Conservation (phyloP, 352 stramenopile genomes). For the Phytophthora gonapodyides region DNA sequence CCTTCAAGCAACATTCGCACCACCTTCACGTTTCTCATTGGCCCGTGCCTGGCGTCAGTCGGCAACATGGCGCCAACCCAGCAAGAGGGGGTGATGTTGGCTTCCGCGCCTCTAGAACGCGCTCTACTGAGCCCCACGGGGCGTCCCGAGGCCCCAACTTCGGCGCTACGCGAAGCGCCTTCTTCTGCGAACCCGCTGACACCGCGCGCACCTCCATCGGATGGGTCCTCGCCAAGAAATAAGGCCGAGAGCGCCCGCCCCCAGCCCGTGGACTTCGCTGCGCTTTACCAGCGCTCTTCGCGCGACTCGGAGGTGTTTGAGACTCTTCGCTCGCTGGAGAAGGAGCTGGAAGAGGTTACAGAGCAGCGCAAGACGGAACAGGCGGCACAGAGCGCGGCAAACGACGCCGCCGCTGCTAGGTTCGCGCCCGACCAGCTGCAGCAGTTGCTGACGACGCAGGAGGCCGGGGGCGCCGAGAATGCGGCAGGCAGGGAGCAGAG, state of each 20-base stretch:
- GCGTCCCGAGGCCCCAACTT: neutral
- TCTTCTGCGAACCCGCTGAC: slow-evolving; percentile 5
- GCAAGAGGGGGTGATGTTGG: slow-evolving; percentile 22
- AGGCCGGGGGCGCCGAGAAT: slow-evolving; percentile 42
- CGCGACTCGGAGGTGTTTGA: slow-evolving; percentile 56
- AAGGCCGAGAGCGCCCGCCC: slow-evolving; percentile 5
- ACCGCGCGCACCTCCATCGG: slow-evolving; percentile 27
- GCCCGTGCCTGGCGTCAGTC: slow-evolving; percentile 10
- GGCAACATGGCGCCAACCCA: slow-evolving; percentile 41
- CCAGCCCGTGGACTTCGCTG: slow-evolving; percentile 45
- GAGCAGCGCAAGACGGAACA: slow-evolving; percentile 41
- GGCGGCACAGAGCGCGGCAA: slow-evolving; percentile 14
- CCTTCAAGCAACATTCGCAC: slow-evolving; percentile 23
- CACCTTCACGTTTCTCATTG: slow-evolving; percentile 12
- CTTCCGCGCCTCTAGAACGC: slow-evolving; percentile 12
- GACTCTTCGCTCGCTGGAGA: slow-evolving; percentile 53
- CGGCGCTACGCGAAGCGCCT: neutral
- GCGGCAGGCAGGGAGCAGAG: slow-evolving; percentile 49
- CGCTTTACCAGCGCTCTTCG: slow-evolving; percentile 67
- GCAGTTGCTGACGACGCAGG: slow-evolving; percentile 61
- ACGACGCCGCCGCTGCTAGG: slow-evolving; percentile 27
- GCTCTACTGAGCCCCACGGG: slow-evolving; percentile 15
- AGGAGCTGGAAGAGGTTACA: slow-evolving; percentile 61
- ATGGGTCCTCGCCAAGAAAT: slow-evolving; percentile 20
- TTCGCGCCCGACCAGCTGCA: slow-evolving; percentile 71